phyloP scores from a whole-genome alignment of 305 asterid genomes.

The Plantago coronopus region DNA sequence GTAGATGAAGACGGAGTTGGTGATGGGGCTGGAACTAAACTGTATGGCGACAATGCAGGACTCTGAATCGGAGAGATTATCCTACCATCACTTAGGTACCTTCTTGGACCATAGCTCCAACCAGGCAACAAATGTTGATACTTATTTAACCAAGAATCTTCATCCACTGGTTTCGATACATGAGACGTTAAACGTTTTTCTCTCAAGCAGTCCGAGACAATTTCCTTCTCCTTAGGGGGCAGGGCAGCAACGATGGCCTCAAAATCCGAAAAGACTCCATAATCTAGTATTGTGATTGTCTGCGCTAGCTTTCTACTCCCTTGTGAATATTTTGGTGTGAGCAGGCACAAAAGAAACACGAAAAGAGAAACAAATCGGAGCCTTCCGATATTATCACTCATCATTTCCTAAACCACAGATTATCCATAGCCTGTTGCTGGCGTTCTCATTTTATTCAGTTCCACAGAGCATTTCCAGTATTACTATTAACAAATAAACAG shows the following conservation, averaged over 20 bases:
- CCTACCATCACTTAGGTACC: slow-evolving; percentile 39
- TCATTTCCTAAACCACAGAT: slow-evolving; percentile 36
- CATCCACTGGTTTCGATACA: slow-evolving; percentile 20
- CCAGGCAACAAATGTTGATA: slow-evolving; percentile 32
- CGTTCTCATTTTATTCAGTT: slow-evolving; percentile 35
- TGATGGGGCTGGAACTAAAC: slow-evolving; percentile 18
- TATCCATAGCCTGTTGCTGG: slow-evolving; percentile 27
- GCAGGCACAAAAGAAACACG: slow-evolving; percentile 48
- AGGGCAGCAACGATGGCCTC: slow-evolving; percentile 30
- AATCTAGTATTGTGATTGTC: slow-evolving; percentile 28
- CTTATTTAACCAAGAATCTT: slow-evolving; percentile 18
- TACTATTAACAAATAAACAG: too few species aligned
- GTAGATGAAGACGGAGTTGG: slow-evolving; percentile 12
- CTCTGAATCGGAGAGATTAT: slow-evolving; percentile 27
- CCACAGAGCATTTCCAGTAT: slow-evolving; percentile 35
- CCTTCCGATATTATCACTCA: slow-evolving; percentile 46
- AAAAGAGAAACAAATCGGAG: slow-evolving; percentile 40
- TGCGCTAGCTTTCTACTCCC: slow-evolving; percentile 50
- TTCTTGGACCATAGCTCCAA: slow-evolving; percentile 49
- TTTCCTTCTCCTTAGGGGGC: slow-evolving; percentile 28
- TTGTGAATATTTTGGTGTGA: slow-evolving; percentile 48
- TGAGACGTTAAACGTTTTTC: slow-evolving; percentile 22
- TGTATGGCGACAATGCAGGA: slow-evolving; percentile 23
- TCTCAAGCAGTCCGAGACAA: slow-evolving; percentile 38
- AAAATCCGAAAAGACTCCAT: slow-evolving; percentile 26